A percentile compares a stretch with the other conserved stretches of the same genome.
These are phyloP conservation scores for Mycena latifolia DNA, from an alignment of 768 basidiomycete species.

Conservation along the genomic window DNA sequence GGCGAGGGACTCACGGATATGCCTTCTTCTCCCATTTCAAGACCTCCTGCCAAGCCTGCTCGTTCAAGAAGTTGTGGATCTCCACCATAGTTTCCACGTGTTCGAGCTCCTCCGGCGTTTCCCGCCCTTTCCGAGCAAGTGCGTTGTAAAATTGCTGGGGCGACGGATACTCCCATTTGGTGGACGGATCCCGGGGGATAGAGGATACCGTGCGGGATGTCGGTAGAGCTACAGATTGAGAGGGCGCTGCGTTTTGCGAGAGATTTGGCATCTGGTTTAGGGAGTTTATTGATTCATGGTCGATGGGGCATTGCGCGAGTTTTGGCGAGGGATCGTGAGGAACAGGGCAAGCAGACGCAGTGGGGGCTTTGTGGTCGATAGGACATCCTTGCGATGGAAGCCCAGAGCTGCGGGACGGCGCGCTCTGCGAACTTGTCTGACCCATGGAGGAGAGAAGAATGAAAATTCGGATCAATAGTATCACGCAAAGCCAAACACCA, in stretches of 20 bases:
- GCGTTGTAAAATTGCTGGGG: conserved; percentile 99
- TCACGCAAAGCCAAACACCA: too few species aligned
- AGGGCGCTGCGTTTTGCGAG: conserved; percentile 72
- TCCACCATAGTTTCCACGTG: conserved; percentile 97
- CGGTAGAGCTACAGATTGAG: conserved; percentile 73
- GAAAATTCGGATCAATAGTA: too few species aligned
- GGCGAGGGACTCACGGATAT: conserved; percentile 62
- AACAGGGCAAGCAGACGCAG: conserved; percentile 54
- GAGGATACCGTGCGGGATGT: conserved; percentile 83
- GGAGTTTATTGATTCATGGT: conserved; percentile 70
- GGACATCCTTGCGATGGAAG: conserved; percentile 16
- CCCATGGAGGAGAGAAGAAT: conserved; percentile 18
- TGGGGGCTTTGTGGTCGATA: conserved; percentile 34
- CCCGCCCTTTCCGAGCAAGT: conserved; percentile 95
- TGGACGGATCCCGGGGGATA: conserved; percentile 77
- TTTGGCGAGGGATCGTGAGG: conserved; percentile 51
- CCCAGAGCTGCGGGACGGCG: background rate
- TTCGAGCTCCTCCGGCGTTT: conserved; percentile 86
- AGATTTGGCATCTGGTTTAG: conserved; percentile 93
- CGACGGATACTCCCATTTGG: conserved; percentile 94
- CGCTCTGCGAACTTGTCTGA: conserved; percentile 26
- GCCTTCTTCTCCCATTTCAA: conserved; percentile 88
- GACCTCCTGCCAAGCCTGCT: conserved; percentile 96
- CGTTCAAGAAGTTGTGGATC: conserved; percentile 98
- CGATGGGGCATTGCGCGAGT: conserved; percentile 72